phyloP scores from a whole-genome alignment of 352 stramenopile species.

The Globisporangium takayamanum region DNA sequence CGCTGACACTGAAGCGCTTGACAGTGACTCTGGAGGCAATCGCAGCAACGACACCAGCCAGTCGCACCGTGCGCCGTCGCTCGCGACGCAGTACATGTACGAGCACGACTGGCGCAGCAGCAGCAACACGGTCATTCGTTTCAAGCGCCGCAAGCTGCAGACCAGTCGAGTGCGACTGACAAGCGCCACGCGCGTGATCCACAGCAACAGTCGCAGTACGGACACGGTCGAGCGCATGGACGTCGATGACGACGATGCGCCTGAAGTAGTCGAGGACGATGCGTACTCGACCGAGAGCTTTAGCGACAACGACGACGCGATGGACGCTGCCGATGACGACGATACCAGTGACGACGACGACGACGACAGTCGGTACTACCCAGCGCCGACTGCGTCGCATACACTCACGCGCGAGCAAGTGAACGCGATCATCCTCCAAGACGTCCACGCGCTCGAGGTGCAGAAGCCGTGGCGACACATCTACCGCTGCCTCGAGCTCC shows the following conservation, averaged over 20 bases:
- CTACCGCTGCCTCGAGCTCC: slow-evolving; percentile 35
- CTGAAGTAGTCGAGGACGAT: neutral
- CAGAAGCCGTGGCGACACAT: slow-evolving; percentile 38
- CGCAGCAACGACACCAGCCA: neutral
- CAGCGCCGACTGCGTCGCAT: neutral
- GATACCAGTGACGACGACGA: slow-evolving; percentile 2
- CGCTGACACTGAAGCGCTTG: too few species aligned
- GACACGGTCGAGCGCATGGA: neutral
- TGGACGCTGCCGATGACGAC: neutral
- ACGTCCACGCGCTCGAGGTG: slow-evolving; percentile 20
- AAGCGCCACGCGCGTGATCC: too few species aligned
- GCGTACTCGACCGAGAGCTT: too few species aligned
- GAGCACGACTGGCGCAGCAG: too few species aligned
- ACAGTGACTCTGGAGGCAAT: neutral
- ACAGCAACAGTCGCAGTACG: too few species aligned
- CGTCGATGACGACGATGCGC: neutral
- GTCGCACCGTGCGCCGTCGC: too few species aligned
- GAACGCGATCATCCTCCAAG: slow-evolving; percentile 16
- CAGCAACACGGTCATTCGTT: too few species aligned
- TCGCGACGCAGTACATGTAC: too few species aligned
- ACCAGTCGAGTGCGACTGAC: too few species aligned
- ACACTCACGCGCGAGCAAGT: slow-evolving; percentile 12
- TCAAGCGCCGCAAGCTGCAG: too few species aligned
- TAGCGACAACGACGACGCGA: neutral
- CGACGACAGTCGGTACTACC: neutral